Evolutionary conservation across 164 flowering plant genomes (phyloP), one percentile per base, ranked within the genome.

Genomic region (Umbilicus rupestris): DNA sequence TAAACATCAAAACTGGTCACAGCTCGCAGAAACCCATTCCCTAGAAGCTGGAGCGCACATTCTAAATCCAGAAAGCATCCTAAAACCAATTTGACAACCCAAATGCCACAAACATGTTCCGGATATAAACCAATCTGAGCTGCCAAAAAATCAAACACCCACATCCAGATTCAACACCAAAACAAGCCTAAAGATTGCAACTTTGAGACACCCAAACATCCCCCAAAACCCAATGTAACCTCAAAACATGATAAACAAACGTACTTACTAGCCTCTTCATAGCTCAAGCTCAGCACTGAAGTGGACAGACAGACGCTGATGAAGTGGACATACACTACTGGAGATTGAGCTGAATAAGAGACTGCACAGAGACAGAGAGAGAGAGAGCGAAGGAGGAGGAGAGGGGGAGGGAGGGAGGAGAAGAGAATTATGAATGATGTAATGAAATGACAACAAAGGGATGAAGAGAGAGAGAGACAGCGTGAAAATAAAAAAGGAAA

Each of bases 201-300:
- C 60, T 55, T 55, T 55, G 7, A 55, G 33, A 55, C 60, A 55
- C 60, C 60, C 31, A 55, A 55, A 55, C 55, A 47, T 49, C 22
- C 24, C 9, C 9, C 6, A 7, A n/a, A n/a, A 49, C 10, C 1
- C 22, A 49, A 49, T 20, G 26, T 5, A n/a, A 49, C 22, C 24
- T 10, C 12, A 41, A 41, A 41, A 41, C 0, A 41, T 14, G 10
- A 41, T 3, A 41, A 49, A 49, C 55, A 49, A 49, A 49, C 55
- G 55, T 49, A 49, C 55, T 49, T 49, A 49, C 55, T 49, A 49
- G 55, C 24, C 55, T 49, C 55, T 49, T 49, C 55, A 49, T 49
- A 49, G 28, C 55, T 49, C 26, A 20, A 20, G 55, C 12, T 20
- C 11, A 47, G 55, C 9, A 22, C 15, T 41, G 44, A 41, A 47